Base-by-base conservation (phyloP, 768 basidiomycete species). In the Gloeophyllum trabeum region DNA sequence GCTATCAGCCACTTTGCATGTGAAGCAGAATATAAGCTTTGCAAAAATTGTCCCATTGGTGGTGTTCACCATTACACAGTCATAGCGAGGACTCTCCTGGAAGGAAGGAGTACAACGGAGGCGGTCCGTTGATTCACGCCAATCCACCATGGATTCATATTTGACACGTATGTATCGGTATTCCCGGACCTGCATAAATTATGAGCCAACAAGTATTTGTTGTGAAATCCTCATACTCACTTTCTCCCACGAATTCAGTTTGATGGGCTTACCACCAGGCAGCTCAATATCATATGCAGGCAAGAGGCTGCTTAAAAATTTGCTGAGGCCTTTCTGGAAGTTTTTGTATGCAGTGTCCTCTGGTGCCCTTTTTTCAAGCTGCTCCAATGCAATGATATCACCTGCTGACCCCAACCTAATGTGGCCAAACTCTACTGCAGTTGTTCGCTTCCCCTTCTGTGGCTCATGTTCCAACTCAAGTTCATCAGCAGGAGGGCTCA, bases 21-120 rank as follows among this genome's bases (percentile, higher is more conserved):
- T 49, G 19, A 60, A 61, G 3, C 61, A 30, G 16, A 53, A 36
- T 2, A 54, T 22, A 0, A 61, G 40, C 16, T 39, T 36, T 1
- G 43, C 50, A 36, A 63, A 58, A 7, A 54, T 38, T 3, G 28
- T 40, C 16, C 46, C 43, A 22, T 43, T 39, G 0, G 24, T n/a
- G 2, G 48, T 47, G 3, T 60, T 21, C 16, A 62, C 36, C 21
- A 67, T 41, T 2, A 59, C 49, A 20, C 37, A 48, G 39, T 64
- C 58, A 47, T 40, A 46, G 18, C 48, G 41, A 1, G 43, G 40
- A 2, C 5, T 4, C 10, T 42, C 38, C 30, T 49, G 43, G 39
- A 56, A 56, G 4, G 4, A 3, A 0, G 52, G 52, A 22, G 10
- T 46, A 44, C 48, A 55, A 20, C 43, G 40, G 6, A 54, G 41